Base-by-base conservation (phyloP, 2,329 filamentous ascomycete species). In the Colletotrichum gloeosporioides region DNA sequence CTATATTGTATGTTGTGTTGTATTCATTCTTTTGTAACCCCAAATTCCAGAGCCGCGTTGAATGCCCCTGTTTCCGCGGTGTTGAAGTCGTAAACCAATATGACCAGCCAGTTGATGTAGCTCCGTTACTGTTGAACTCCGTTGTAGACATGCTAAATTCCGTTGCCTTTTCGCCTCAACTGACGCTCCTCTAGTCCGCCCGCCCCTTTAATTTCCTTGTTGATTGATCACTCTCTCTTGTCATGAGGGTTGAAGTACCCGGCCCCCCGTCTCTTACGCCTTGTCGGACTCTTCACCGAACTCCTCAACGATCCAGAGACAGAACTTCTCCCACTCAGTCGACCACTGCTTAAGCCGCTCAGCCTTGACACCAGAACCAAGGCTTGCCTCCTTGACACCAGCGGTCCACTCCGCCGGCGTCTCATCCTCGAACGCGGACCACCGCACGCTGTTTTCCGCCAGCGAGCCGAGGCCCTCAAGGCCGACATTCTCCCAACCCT, bases 401-500 rank as follows among this genome's bases (percentile, higher is more conserved):
- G 90, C 88, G 25, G 88, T 85, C 94, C 95, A 98, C 68, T 93
- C 90, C 8, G 91, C 90, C 4, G 89, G 82, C 18, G 85, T 89
- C 82, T 94, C 92, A 80, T 98, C 95, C 81, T 96, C 94, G 80
- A 95, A 96, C 61, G 93, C 93, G 22, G 94, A 93, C 94, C 94
- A 98, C 44, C 94, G 90, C 69, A 98, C 92, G 77, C 94, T 96
- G 82, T 97, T 98, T 87, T 98, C 95, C 2, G 95, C 95, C 81
- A 98, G 87, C 72, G 92, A 93, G 1, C 93, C 95, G 68, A 98
- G 85, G 0, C 95, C 95, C 25, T 93, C 94, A 7, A 98, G 87
- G 4, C 95, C 95, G 9, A 97, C 89, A 80, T 95, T 96, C 78
- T 96, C 92, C 90, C 95, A 95, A 0, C 94, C 95, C 84, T 97